Percentiles rank a stretch among this genome's conserved stretches.
Conservation (phyloP, 352 stramenopile genomes). For the Globisporangium uncinulatum region DNA sequence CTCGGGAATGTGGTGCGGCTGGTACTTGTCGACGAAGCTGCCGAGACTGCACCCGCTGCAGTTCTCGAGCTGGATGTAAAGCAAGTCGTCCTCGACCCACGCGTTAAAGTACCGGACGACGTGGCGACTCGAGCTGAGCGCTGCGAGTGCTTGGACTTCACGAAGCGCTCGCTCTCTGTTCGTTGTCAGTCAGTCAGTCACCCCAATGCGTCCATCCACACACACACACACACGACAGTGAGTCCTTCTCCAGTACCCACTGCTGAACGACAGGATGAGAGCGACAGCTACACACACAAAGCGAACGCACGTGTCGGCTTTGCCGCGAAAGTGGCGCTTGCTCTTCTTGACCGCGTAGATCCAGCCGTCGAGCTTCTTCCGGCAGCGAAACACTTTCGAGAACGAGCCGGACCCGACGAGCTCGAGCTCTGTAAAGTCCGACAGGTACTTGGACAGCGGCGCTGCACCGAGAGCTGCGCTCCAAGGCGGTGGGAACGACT, state of each 20-base stretch:
- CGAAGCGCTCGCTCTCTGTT: conserved; percentile 64
- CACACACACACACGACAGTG: neutral
- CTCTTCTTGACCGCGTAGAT: conserved; percentile 86
- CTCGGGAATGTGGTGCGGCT: conserved; percentile 63
- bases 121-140: conserved; percentile 68
- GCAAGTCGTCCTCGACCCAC: conserved; percentile 84
- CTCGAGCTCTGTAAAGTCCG: conserved; percentile 72
- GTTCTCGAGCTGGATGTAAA: conserved; percentile 86
- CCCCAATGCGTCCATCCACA: neutral
- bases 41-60: conserved; percentile 60
- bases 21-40: conserved; percentile 57
- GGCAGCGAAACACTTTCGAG: conserved; percentile 83
- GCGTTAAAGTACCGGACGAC: conserved; percentile 85
- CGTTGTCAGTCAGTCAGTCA: neutral
- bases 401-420: conserved; percentile 80
- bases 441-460: conserved; percentile 71
- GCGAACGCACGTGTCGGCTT: conserved; percentile 73
- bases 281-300: neutral
- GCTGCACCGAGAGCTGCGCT: conserved; percentile 19
- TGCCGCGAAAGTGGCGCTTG: conserved; percentile 77
- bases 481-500: conserved; percentile 54
- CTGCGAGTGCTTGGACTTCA: conserved; percentile 80
- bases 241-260: neutral
- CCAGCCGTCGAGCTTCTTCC: conserved; percentile 86
- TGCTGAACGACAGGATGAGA: neutral